These are phyloP conservation scores for Nicotiana tabacum DNA, from an alignment of 257 asterid genomes.

Conservation along the genomic window DNA sequence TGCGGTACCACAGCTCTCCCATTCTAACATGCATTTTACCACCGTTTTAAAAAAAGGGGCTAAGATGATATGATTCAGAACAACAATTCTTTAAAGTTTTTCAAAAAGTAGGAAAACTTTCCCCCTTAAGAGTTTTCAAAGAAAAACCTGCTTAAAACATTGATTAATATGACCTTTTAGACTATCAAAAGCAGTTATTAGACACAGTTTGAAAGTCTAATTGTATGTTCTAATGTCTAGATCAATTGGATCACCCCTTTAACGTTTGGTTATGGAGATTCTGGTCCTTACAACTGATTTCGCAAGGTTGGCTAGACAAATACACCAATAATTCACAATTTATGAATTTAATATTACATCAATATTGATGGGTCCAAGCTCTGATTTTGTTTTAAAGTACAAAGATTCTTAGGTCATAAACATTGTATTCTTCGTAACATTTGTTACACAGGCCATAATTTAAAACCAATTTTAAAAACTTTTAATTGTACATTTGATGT, in stretches of 20 bases:
- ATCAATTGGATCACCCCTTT: not conserved
- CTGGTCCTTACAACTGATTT: not conserved
- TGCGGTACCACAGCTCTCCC: too few relatives aligned
- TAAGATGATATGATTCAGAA: too few relatives aligned
- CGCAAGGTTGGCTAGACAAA: not conserved
- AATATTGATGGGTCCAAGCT: not conserved
- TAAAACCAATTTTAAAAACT: not conserved
- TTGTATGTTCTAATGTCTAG: not conserved
- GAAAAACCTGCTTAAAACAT: too few relatives aligned
- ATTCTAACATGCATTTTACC: too few relatives aligned
- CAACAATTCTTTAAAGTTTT: too few relatives aligned
- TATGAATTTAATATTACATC: too few relatives aligned
- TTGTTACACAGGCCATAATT: not conserved
- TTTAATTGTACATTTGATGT: too few relatives aligned
- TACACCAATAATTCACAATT: not conserved
- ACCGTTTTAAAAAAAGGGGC: too few relatives aligned
- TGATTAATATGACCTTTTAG: too few relatives aligned
- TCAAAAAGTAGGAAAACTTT: too few relatives aligned
- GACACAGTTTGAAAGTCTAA: not conserved
- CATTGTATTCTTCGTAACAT: not conserved
- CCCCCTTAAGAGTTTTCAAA: too few relatives aligned
- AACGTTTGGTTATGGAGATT: not conserved
- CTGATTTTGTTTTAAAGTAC: not conserved
- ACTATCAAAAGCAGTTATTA: too few relatives aligned
- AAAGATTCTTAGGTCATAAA: not conserved